These are phyloP conservation scores for Cyclocybe cylindracea DNA, from an alignment of 768 basidiomycete species.

Conservation along the genomic window DNA sequence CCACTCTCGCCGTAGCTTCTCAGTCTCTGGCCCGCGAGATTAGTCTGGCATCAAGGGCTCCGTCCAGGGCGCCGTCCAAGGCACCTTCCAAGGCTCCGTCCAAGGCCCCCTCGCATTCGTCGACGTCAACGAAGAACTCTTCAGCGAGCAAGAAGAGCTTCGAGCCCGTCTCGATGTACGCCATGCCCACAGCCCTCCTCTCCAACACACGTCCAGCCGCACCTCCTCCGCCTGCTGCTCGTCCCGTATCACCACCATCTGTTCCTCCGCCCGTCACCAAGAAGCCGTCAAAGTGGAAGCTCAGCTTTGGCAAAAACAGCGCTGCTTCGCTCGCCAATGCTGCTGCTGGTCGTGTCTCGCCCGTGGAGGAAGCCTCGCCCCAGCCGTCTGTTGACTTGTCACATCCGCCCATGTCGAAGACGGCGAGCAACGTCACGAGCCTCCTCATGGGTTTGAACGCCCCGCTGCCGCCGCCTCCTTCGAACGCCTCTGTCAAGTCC, in stretches of 20 bases:
- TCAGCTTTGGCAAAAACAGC: conserved; percentile 67
- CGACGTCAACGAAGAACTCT: conserved; percentile 12
- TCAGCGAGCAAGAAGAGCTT: conserved; percentile 22
- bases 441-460: conserved; percentile 72
- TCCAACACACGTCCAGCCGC: conserved; percentile 22
- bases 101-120: too few relatives aligned
- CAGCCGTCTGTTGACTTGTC: conserved; percentile 28
- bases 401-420: conserved; percentile 53
- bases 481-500: conserved; percentile 10
- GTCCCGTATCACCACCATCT: conserved; percentile 17
- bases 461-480: conserved; percentile 31
- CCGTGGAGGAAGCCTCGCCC: conserved; percentile 39
- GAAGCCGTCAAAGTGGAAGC: conserved; percentile 88
- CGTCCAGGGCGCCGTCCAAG: conserved; percentile 34
- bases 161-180: conserved; percentile 49
- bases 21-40: conserved; percentile 85
- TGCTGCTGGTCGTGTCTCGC: conserved; percentile 37
- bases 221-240: conserved; percentile 15
- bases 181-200: conserved; percentile 37
- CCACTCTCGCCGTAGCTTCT: conserved; percentile 75
- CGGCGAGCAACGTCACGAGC: conserved; percentile 76
- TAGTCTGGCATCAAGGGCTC: conserved; percentile 60
- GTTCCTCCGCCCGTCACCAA: conserved; percentile 51
- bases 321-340: conserved; percentile 29
- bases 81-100: too few relatives aligned